Evolutionary conservation across 2,329 filamentous ascomycete genomes (phyloP).

Genomic region (Biscogniauxia mediterranea): DNA sequence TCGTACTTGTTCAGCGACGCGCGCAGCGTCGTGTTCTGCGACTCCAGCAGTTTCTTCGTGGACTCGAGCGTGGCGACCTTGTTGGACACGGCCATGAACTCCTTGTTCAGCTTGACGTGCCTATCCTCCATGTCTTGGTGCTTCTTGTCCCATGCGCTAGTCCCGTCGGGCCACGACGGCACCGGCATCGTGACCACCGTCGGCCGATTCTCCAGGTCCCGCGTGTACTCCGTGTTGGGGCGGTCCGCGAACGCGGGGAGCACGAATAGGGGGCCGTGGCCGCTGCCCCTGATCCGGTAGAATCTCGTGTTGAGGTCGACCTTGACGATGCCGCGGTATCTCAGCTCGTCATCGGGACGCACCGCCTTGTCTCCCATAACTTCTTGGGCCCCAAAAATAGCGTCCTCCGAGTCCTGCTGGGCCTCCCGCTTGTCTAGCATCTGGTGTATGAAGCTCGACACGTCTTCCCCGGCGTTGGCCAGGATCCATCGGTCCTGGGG

Average conservation of each 20-base stretch:
- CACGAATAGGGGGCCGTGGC: slow-evolving; percentile 50
- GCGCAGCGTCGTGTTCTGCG: not conserved
- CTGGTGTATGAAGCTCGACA: slow-evolving; percentile 45
- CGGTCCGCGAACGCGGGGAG: slow-evolving; percentile 50
- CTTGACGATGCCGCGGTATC: slow-evolving; percentile 45
- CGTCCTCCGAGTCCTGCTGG: slow-evolving; percentile 35
- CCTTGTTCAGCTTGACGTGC: slow-evolving; percentile 2
- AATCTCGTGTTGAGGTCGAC: slow-evolving; percentile 52
- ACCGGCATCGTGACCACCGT: slow-evolving; percentile 33
- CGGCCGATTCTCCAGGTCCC: slow-evolving; percentile 44
- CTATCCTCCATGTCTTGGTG: slow-evolving; percentile 15
- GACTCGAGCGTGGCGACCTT: slow-evolving; percentile 8
- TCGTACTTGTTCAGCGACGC: not conserved
- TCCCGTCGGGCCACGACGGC: slow-evolving; percentile 16
- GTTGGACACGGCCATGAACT: slow-evolving; percentile 2
- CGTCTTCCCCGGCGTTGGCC: slow-evolving; percentile 52
- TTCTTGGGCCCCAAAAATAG: slow-evolving; percentile 36
- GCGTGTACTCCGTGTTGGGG: slow-evolving; percentile 43
- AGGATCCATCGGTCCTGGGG: slow-evolving; percentile 57
- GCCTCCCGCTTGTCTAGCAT: slow-evolving; percentile 47
- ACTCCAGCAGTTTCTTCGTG: not conserved
- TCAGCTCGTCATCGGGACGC: slow-evolving; percentile 28
- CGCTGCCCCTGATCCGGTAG: slow-evolving; percentile 48
- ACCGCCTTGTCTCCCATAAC: slow-evolving; percentile 42
- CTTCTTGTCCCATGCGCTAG: slow-evolving; percentile 25